Base-by-base conservation (phyloP, 768 basidiomycete species). In the Tulasnella sp. region DNA sequence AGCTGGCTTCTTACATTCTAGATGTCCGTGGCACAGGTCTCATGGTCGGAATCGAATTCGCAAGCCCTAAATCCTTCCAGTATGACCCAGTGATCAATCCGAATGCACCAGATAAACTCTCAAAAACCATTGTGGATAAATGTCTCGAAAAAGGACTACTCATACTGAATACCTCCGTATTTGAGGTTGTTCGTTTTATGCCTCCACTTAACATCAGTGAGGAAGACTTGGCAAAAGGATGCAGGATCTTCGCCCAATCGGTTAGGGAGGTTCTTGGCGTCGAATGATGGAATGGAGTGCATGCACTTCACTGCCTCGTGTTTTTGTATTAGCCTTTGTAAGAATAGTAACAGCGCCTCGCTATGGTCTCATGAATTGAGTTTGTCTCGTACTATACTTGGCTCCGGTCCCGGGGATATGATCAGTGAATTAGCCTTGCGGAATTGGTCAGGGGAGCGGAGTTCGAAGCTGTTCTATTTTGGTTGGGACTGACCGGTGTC, bases 1-100 rank as follows among this genome's bases (percentile, higher is more conserved):
- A 62, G 31, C 61, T 86, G 41, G 62, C 61, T 2, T 70, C 74
- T 1, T 66, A 75, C 59, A 80, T 98, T 58, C 70, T 87, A 42
- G 92, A 96, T 62, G 75, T 96, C 24, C 82, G 93, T 34, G 93
- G 93, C 0, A 67, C 71, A 15, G 93, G 93, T 0, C 70, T 98
- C 53, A 96, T 95, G 92, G 72, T 87, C 48, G 89, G 74, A 3
- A 73, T 88, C 46, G 84, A 86, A 63, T 86, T 86, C 58, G 74
- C 75, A 1, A 77, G 79, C 5, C 76, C 85, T 0, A 64, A 67
- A n/a, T 72, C 69, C 44, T 70, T 75, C n/a, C 61, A 65, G 24
- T 69, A 68, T 60, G 81, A 79, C 60, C 68, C 72, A 7, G 67
- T 65, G 10, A 54, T 64, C 33, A 61, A 58, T 54, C 58, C 60